phyloP scores from a whole-genome alignment of 495 filamentous ascomycete species.

The Platismatia glauca region DNA sequence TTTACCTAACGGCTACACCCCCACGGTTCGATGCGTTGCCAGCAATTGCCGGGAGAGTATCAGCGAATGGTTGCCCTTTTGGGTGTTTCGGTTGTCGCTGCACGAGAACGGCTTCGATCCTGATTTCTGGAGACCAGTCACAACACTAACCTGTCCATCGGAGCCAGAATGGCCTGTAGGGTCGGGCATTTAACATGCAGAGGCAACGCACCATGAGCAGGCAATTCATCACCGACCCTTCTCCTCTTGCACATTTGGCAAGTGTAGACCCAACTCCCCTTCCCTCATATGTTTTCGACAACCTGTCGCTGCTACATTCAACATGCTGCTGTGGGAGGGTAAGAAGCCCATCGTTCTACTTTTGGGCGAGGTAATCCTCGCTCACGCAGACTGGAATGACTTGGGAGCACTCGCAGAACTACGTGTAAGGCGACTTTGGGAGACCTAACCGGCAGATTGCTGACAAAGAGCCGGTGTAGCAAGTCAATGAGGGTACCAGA shows the following conservation, averaged over 20 bases:
- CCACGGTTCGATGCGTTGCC: constrained; percentile 5
- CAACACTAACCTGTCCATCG: not conserved
- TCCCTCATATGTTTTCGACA: not conserved
- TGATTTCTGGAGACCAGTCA: not conserved
- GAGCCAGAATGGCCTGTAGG: not conserved
- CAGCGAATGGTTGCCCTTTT: not conserved
- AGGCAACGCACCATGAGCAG: not conserved
- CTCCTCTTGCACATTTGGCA: not conserved
- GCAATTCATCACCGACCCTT: not conserved
- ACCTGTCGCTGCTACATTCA: constrained; percentile 6
- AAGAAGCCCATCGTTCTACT: constrained; percentile 41
- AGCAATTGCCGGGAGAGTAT: not conserved
- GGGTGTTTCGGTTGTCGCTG: not conserved
- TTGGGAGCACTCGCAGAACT: constrained; percentile 43
- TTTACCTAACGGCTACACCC: not conserved
- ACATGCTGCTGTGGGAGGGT: constrained; percentile 9
- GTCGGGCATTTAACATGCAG: constrained; percentile 6
- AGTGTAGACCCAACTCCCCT: not conserved
- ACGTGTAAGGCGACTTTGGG: constrained; percentile 35
- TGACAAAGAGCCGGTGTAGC: constrained; percentile 30
- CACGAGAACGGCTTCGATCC: not conserved
- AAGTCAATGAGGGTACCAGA: constrained; percentile 44
- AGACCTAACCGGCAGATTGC: not conserved
- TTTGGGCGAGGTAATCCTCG: constrained; percentile 47
- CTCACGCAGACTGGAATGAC: constrained; percentile 49